These are phyloP conservation scores for Candolleomyces eurysporus DNA, from an alignment of 768 basidiomycete species.

Conservation along the genomic window DNA sequence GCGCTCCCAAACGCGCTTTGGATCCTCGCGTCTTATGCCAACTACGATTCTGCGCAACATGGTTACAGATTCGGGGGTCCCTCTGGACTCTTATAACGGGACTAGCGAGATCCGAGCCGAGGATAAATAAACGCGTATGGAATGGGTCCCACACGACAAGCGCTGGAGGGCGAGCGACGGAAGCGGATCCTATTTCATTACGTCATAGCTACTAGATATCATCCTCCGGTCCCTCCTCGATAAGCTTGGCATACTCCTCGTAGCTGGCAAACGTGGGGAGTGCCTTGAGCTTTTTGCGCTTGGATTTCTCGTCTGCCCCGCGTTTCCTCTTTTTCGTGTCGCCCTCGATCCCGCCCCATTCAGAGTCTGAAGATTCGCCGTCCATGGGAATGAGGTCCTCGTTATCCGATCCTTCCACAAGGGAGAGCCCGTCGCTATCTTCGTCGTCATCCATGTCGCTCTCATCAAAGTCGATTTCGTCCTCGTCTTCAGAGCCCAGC, in stretches of 20 bases:
- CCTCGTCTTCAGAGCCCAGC: slow-evolving; percentile 13
- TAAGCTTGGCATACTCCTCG: slow-evolving; percentile 83
- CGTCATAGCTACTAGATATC: slow-evolving; percentile 37
- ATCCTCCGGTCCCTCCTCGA: slow-evolving; percentile 75
- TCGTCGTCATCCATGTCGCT: slow-evolving; percentile 29
- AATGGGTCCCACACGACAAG: no score
- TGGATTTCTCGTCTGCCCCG: slow-evolving; percentile 23
- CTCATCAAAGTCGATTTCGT: slow-evolving; percentile 16
- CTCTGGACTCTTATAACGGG: no score
- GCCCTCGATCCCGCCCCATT: slow-evolving; percentile 52
- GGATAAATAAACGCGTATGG: no score
- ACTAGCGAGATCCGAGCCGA: no score
- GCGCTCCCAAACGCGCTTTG: slow-evolving; percentile 81
- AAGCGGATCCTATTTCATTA: neutral
- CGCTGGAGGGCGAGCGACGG: neutral
- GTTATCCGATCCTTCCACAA: slow-evolving; percentile 67
- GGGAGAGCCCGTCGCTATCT: slow-evolving; percentile 42
- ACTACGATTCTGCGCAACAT: neutral
- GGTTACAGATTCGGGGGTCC: no score
- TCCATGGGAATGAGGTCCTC: slow-evolving; percentile 66
- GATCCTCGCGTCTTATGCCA: slow-evolving; percentile 65
- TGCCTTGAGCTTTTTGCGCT: slow-evolving; percentile 57
- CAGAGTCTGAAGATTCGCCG: slow-evolving; percentile 50
- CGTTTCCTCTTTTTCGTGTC: slow-evolving; percentile 37
- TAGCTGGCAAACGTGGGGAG: slow-evolving; percentile 85